Evolutionary conservation across 225 moss, liverwort and hornwort genomes (phyloP).

Genomic region (Pleurozium schreberi): DNA sequence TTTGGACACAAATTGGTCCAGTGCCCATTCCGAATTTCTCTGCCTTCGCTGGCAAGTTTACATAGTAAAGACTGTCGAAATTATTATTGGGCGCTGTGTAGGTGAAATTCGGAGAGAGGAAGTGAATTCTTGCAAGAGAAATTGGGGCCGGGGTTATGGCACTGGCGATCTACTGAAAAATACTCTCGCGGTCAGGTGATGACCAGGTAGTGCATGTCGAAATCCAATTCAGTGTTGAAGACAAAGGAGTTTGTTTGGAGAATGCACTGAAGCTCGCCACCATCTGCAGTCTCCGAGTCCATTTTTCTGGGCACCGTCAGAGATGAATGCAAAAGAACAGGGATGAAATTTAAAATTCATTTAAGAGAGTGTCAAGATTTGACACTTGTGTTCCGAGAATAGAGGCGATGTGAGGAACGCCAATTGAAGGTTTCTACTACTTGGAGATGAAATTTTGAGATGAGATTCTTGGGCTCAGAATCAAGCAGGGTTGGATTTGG

Average conservation of each 20-base stretch:
- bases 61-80: not conserved
- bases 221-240: not conserved
- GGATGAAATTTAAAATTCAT: not conserved
- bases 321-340: not conserved
- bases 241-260: not conserved
- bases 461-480: not conserved
- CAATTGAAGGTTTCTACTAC: not conserved
- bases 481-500: not conserved
- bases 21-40: not conserved
- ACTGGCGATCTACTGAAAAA: not conserved
- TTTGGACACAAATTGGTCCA: too few relatives aligned
- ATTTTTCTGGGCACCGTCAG: not conserved
- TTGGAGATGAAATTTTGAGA: not conserved
- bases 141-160: not conserved
- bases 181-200: not conserved
- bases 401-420: not conserved
- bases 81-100: not conserved
- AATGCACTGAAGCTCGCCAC: not conserved
- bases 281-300: too few relatives aligned
- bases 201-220: not conserved
- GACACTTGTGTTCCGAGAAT: not conserved
- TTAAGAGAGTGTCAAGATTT: not conserved
- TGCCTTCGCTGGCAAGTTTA: not conserved
- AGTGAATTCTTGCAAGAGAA: not conserved
- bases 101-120: not conserved